A percentile compares a stretch with the other conserved stretches of the same genome.
These are phyloP conservation scores for Vitis hybrid DNA, from an alignment of 177 flowering plant genomes.

Conservation along the genomic window DNA sequence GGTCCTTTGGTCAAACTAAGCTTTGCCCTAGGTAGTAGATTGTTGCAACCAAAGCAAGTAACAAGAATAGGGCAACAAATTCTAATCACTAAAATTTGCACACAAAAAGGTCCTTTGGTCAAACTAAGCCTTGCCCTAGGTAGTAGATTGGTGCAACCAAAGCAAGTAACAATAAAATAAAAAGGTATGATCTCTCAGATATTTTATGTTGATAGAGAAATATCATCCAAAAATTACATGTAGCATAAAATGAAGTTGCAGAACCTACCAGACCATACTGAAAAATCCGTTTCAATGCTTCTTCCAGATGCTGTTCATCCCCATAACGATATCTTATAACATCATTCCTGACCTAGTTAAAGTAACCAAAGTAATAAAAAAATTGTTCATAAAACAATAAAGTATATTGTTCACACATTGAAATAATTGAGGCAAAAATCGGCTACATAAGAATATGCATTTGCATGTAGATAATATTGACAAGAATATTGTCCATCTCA, in stretches of 20 bases:
- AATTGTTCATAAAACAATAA: not conserved
- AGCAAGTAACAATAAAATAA: not conserved
- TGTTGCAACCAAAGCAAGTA: too few species aligned
- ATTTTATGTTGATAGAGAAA: not conserved
- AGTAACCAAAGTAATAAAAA: not conserved
- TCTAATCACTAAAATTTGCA: not conserved
- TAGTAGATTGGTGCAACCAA: not conserved
- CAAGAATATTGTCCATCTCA: too few species aligned
- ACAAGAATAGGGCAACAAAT: not conserved
- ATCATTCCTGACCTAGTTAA: slow-evolving; percentile 76
- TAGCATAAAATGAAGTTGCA: not conserved
- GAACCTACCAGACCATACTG: slow-evolving; percentile 86
- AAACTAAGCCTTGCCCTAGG: not conserved
- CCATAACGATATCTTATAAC: slow-evolving; percentile 94
- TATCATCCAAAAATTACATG: not conserved
- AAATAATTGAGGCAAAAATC: too few species aligned
- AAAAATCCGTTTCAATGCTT: slow-evolving; percentile 93
- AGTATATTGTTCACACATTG: not conserved
- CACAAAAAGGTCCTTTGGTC: too few species aligned
- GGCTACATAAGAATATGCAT: too few species aligned
- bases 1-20: too few species aligned
- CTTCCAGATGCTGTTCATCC: slow-evolving; percentile 98
- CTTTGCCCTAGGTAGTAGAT: too few species aligned
- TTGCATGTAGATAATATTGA: too few species aligned
- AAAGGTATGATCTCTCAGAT: not conserved